Conservation (phyloP, 2,329 filamentous ascomycete genomes). For the Aphanocladium album region DNA sequence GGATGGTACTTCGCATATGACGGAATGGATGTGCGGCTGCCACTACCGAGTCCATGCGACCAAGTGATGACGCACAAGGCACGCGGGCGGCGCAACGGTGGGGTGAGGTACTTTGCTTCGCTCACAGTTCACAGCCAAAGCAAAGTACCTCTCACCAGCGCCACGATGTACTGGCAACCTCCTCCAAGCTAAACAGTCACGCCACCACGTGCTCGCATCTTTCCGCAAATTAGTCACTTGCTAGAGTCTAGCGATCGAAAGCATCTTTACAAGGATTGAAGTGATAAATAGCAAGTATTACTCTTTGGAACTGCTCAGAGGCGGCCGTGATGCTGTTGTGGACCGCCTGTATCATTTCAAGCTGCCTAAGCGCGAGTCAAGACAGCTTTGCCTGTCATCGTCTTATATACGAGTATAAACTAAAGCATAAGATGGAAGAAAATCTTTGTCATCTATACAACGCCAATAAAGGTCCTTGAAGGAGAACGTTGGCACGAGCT, state of each 20-base stretch:
- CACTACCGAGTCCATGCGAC: not conserved
- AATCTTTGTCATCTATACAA: too few species aligned
- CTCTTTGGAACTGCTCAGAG: not conserved
- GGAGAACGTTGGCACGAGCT: not conserved
- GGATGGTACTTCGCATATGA: conserved; percentile 3
- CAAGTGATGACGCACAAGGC: conserved; percentile 12
- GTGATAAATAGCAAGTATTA: not conserved
- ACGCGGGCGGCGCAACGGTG: conserved; percentile 1
- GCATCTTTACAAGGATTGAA: not conserved
- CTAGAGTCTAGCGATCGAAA: not conserved
- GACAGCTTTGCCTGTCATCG: too few species aligned
- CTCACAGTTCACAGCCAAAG: not conserved
- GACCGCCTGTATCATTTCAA: not conserved
- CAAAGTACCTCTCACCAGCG: not conserved
- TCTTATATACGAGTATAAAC: too few species aligned
- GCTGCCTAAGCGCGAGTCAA: too few species aligned
- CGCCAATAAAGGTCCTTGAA: too few species aligned
- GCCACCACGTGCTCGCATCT: conserved; percentile 9
- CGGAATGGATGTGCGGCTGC: not conserved
- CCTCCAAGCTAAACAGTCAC: not conserved
- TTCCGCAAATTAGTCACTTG: not conserved
- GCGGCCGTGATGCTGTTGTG: not conserved
- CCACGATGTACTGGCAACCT: not conserved
- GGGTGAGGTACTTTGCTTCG: not conserved
- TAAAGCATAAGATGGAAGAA: not conserved